These are phyloP conservation scores for Leccinum subtestaceum DNA, from an alignment of 768 basidiomycete genomes.

Conservation along the genomic window DNA sequence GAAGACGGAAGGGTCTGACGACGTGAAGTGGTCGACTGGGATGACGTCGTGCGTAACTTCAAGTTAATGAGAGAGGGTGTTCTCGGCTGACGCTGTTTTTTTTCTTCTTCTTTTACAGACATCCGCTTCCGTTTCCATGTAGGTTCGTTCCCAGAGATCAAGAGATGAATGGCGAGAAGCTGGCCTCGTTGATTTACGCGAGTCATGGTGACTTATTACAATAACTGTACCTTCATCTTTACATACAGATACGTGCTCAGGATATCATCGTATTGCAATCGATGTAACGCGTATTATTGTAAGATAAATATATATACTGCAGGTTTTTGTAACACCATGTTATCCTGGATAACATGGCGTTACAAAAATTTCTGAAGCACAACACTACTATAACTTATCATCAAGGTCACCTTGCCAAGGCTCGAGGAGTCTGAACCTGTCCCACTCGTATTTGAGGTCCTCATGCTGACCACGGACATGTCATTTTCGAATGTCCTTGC, in stretches of 20 bases:
- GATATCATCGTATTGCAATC: too few species aligned
- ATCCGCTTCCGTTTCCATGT: too few species aligned
- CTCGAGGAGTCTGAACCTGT: neutral
- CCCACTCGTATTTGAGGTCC: neutral
- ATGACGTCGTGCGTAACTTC: neutral
- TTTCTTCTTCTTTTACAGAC: too few species aligned
- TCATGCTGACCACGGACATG: neutral
- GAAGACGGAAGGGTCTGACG: neutral
- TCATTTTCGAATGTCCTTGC: conserved; percentile 9
- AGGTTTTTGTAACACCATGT: too few species aligned
- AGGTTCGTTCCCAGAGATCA: too few species aligned
- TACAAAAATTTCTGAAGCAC: neutral
- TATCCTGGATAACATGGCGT: too few species aligned
- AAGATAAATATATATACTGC: too few species aligned
- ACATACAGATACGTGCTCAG: too few species aligned
- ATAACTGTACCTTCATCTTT: neutral
- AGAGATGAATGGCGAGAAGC: neutral
- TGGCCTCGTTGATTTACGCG: neutral
- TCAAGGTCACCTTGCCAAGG: neutral
- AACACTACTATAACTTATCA: too few species aligned
- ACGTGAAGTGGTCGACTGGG: neutral
- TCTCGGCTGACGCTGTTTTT: too few species aligned
- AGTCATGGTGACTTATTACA: neutral
- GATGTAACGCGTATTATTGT: too few species aligned
- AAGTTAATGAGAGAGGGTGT: too few species aligned